phyloP scores from a whole-genome alignment of 371 early-diverging fungal species.

The Mucor saturninus region DNA sequence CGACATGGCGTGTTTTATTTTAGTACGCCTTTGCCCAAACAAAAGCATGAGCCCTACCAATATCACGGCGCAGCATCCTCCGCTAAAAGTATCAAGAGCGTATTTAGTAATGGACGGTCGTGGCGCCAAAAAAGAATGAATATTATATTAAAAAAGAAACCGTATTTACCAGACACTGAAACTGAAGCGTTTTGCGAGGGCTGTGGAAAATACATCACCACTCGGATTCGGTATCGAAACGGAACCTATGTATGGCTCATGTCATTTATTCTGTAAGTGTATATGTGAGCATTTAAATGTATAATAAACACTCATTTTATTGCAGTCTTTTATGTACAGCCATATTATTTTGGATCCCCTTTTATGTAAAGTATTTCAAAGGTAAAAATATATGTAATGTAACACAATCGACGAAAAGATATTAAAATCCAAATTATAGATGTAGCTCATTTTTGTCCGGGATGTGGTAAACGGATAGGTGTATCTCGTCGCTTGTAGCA shows the following conservation, averaged over 20 bases:
- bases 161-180: constrained; percentile 43
- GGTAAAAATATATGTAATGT: constrained; percentile 19
- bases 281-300: not conserved
- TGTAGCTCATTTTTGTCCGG: constrained; percentile 49
- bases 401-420: not conserved
- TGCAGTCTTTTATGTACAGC: constrained; percentile 44
- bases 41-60: constrained; percentile 10
- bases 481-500: constrained; percentile 29
- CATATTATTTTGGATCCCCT: constrained; percentile 47
- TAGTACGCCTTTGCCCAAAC: constrained; percentile 9
- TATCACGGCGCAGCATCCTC: not conserved
- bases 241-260: constrained; percentile 44
- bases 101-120: constrained; percentile 16
- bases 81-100: constrained; percentile 13
- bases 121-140: constrained; percentile 29
- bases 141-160: constrained; percentile 24
- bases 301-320: not conserved
- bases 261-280: constrained; percentile 40
- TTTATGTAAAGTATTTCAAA: constrained; percentile 55
- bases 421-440: constrained; percentile 12
- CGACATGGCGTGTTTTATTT: constrained; percentile 8
- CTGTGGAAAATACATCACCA: constrained; percentile 44
- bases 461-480: constrained; percentile 39
- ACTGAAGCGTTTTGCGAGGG: constrained; percentile 38
- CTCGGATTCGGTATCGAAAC: constrained; percentile 43